A percentile compares a stretch with the other conserved stretches of the same genome.
Conservation (phyloP, 2,329 filamentous ascomycete species). For the Colletotrichum sp. region DNA sequence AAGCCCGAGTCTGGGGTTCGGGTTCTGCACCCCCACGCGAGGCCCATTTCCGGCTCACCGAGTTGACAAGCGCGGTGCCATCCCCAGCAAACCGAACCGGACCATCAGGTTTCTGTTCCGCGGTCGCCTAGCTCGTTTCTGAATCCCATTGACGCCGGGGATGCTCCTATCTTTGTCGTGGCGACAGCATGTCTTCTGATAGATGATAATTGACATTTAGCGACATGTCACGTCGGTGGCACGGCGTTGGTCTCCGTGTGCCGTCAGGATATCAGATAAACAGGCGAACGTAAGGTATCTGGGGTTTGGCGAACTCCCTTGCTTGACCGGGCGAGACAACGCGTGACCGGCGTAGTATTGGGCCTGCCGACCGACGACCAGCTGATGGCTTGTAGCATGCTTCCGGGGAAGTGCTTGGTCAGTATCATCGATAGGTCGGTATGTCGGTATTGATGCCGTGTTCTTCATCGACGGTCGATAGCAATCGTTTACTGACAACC, state of each 20-base stretch:
- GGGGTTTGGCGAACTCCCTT: not conserved
- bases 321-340: not conserved
- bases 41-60: not conserved
- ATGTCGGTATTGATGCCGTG: not conserved
- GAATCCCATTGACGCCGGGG: not conserved
- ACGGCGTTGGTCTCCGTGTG: not conserved
- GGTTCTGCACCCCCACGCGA: not conserved
- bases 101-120: not conserved
- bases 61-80: not conserved
- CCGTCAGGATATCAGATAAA: not conserved
- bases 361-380: not conserved
- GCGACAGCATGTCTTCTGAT: not conserved
- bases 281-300: not conserved
- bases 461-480: not conserved
- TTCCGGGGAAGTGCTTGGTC: not conserved
- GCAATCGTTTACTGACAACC: not conserved
- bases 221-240: not conserved
- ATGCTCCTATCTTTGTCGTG: not conserved
- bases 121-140: not conserved
- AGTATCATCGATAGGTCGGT: not conserved
- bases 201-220: not conserved
- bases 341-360: not conserved
- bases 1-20: not conserved
- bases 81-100: not conserved
- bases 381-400: not conserved